Evolutionary conservation across 805 yeast species (phyloP).

Genomic region (Yarrowia yakushimensis): DNA sequence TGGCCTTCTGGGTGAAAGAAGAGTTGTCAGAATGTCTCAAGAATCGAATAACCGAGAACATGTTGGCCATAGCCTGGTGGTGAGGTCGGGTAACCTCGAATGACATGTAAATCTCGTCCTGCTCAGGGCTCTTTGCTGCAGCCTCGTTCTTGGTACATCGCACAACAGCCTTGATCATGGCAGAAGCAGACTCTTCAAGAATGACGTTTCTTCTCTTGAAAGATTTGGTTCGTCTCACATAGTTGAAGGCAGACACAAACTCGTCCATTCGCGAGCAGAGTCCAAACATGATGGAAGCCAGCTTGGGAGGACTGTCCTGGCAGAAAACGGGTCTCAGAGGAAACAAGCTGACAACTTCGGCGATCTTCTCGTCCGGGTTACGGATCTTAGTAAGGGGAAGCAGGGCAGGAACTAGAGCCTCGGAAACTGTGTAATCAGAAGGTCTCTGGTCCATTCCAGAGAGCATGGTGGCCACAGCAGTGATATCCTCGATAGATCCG

Average conservation of each 20-base stretch:
- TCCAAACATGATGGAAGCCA: neutral
- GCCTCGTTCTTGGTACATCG: conserved; percentile 21
- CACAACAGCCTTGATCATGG: conserved; percentile 8
- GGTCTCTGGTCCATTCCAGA: neutral
- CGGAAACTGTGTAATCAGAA: neutral
- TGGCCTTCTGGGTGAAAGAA: neutral
- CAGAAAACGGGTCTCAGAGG: neutral
- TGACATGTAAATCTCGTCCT: neutral
- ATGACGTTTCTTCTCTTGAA: neutral
- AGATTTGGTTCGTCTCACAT: neutral
- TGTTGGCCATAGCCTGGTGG: conserved; percentile 17
- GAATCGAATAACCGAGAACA: neutral
- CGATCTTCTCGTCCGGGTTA: neutral
- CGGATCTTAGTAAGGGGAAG: neutral
- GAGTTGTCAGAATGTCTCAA: neutral
- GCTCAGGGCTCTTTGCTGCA: neutral
- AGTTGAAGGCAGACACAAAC: conserved; percentile 10
- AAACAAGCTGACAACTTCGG: neutral
- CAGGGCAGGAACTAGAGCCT: neutral
- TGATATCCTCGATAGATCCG: neutral
- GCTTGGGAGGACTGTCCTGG: neutral
- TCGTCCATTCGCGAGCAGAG: conserved; percentile 18
- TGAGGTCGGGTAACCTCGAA: neutral
- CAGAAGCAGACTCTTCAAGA: neutral
- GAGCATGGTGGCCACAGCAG: neutral